Evolutionary conservation across 2,329 filamentous ascomycete genomes (phyloP), one percentile per base, ranked within the genome.

Genomic region (Diaporthe sp.): DNA sequence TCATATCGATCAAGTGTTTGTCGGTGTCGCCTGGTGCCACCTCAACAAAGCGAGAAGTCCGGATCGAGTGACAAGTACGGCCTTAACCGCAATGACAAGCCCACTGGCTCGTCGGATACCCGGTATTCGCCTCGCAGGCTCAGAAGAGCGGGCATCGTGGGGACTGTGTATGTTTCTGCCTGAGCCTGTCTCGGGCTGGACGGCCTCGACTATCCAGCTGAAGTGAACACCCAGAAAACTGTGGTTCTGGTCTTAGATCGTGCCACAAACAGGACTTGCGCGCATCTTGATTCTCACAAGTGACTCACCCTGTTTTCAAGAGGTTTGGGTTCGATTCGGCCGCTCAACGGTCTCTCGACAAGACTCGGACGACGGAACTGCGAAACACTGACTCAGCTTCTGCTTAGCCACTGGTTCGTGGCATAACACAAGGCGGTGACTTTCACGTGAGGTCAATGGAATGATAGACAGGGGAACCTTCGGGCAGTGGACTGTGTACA

Each of bases 161-260:
- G 68, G 71, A 42, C 44, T 61, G 47, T 63, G 71, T 74, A 69
- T 71, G 74, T 75, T 74, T 75, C 72, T 75, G 51, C 55, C 19
- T 74, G 74, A 74, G 55, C 68, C 68, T 74, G 74, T 75, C 74
- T 75, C 74, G 71, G 74, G 59, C 61, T 51, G 58, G 39, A 51
- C 30, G 32, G 51, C 19, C 42, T 69, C 44, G 44, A 63, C 13
- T 56, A 35, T 42, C 13, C 59, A 69, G 66, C 71, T 75, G 59
- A 37, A 22, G 44, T 51, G 63, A 66, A 55, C 27, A 42, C 30
- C 51, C 61, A 30, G 42, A 4, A 4, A 39, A 50, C 37, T 22
- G 13, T 37, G 25, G 55, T 50, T 50, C 72, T 65, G 59, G 68
- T 68, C 73, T 59, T 65, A 51, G 42, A 17, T 51, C 69, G 44